A percentile compares a stretch with the other conserved stretches of the same genome.
Evolutionary conservation across 345 rosid species (phyloP).

Genomic region (Lepidium africanum): DNA sequence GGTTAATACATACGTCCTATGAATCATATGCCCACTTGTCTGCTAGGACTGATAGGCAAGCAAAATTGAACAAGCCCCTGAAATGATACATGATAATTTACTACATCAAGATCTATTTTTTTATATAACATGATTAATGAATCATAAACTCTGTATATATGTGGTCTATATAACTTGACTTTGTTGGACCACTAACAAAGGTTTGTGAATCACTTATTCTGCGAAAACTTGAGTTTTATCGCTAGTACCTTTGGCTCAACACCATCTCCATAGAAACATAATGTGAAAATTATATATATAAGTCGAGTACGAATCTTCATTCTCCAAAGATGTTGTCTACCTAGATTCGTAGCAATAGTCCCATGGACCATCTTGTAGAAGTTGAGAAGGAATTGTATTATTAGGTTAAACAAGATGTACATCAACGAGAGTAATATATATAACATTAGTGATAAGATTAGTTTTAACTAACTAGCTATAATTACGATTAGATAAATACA

Average conservation of each 20-base stretch:
- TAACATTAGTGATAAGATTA: no score
- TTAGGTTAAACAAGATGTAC: no score
- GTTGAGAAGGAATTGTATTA: no score
- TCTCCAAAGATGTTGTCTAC: constrained; percentile 23
- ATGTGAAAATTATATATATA: background rate
- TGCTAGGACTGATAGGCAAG: constrained; percentile 61
- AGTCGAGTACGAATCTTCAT: background rate
- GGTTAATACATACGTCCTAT: constrained; percentile 51
- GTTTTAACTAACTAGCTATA: no score
- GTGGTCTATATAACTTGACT: constrained; percentile 49
- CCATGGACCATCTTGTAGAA: constrained; percentile 43
- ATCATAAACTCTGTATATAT: background rate
- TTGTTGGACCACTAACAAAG: constrained; percentile 52
- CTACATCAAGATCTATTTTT: background rate
- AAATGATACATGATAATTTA: background rate
- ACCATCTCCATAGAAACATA: constrained; percentile 31
- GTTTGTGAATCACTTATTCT: constrained; percentile 64
- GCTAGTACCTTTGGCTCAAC: constrained; percentile 47
- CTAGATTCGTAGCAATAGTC: constrained; percentile 74
- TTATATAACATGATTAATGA: background rate
- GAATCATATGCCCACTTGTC: constrained; percentile 42
- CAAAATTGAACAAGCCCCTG: constrained; percentile 58
- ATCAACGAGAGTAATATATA: no score
- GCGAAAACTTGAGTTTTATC: constrained; percentile 53
- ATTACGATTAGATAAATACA: no score